Percentiles rank a stretch among this genome's conserved stretches.
Evolutionary conservation across 1,139 yeast genomes (phyloP).

Genomic region (Yamadazyma atlantica): DNA sequence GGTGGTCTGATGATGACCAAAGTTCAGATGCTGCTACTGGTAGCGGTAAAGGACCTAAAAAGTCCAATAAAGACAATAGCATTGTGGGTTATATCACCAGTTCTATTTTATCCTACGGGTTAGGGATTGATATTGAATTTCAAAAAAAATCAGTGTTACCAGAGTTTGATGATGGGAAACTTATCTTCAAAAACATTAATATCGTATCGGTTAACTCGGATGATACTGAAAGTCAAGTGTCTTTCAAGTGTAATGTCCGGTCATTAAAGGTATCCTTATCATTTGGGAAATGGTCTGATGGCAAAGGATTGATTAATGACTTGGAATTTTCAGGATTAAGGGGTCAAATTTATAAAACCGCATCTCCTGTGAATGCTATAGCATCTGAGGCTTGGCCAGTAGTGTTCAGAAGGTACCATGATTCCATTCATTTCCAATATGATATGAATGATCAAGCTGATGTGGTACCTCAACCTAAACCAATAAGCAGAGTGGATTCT

Average conservation of each 20-base stretch:
- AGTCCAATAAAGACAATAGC: slow-evolving; percentile 20
- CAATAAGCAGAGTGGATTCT: slow-evolving; percentile 25
- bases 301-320: slow-evolving; percentile 64
- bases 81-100: slow-evolving; percentile 37
- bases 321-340: slow-evolving; percentile 61
- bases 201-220: slow-evolving; percentile 26
- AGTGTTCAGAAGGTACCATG: slow-evolving; percentile 21
- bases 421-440: slow-evolving; percentile 32
- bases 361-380: neutral
- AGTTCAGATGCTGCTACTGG: neutral
- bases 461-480: slow-evolving; percentile 14
- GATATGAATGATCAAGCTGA: slow-evolving; percentile 30
- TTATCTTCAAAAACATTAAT: slow-evolving; percentile 54
- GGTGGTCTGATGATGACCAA: slow-evolving; percentile 14
- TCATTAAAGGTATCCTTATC: slow-evolving; percentile 59
- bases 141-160: slow-evolving; percentile 39
- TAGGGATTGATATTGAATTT: slow-evolving; percentile 38
- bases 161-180: slow-evolving; percentile 59
- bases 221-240: slow-evolving; percentile 16
- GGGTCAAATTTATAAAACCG: slow-evolving; percentile 43
- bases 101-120: slow-evolving; percentile 38
- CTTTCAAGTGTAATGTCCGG: slow-evolving; percentile 46
- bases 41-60: neutral
- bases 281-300: slow-evolving; percentile 67
- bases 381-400: slow-evolving; percentile 6